A percentile compares a stretch with the other conserved stretches of the same genome.
phyloP scores from a whole-genome alignment of 2,329 filamentous ascomycete genomes.

The Colletotrichum aenigma region DNA sequence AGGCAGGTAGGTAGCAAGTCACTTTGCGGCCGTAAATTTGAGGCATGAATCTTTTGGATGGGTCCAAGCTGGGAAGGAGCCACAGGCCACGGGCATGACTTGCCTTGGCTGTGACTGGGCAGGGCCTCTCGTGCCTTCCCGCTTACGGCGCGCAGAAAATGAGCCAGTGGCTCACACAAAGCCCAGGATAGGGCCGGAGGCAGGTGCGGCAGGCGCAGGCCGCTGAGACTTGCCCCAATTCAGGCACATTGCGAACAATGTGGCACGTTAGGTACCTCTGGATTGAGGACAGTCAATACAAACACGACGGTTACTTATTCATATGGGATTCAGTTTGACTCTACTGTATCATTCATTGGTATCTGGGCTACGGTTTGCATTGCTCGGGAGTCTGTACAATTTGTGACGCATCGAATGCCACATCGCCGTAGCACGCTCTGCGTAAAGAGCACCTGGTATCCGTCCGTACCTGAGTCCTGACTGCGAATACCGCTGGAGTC shows the following conservation, averaged over 20 bases:
- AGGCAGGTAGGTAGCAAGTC: slow-evolving; percentile 8
- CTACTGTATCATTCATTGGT: not conserved
- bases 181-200: not conserved
- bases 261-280: not conserved
- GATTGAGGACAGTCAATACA: not conserved
- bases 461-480: not conserved
- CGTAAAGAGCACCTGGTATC: not conserved
- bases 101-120: slow-evolving; percentile 6
- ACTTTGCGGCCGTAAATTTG: slow-evolving; percentile 9
- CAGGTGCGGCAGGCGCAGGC: not conserved
- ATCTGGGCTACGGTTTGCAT: not conserved
- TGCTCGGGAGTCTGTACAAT: not conserved
- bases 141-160: not conserved
- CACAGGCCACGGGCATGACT: not conserved
- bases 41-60: slow-evolving; percentile 7
- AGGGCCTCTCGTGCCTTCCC: slow-evolving; percentile 3
- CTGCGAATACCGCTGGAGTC: not conserved
- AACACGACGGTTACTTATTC: not conserved
- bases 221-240: not conserved
- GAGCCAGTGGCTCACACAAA: not conserved
- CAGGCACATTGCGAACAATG: not conserved
- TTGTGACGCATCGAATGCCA: not conserved
- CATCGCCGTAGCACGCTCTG: not conserved
- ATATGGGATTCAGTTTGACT: not conserved
- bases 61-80: not conserved